A percentile compares a stretch with the other conserved stretches of the same genome.
These are phyloP conservation scores for Rhizopogon vulgaris DNA, from an alignment of 768 basidiomycete genomes.

Conservation along the genomic window DNA sequence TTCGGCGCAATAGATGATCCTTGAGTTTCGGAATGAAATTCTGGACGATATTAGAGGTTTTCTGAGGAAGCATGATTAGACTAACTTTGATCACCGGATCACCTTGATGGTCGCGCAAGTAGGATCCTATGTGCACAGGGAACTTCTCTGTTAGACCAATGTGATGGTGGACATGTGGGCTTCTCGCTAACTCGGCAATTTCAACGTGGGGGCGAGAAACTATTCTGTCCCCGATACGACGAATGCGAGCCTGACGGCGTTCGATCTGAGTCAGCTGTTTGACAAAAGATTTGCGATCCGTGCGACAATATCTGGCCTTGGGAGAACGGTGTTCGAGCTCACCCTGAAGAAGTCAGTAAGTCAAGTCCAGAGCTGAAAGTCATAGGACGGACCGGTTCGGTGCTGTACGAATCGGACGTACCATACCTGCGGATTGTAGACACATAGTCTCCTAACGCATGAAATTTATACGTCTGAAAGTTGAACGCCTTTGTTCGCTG, in stretches of 20 bases:
- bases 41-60: not conserved
- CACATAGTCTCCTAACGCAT: slow-evolving; percentile 28
- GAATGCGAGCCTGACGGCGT: slow-evolving; percentile 1
- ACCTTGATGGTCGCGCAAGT: not conserved
- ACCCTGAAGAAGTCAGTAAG: slow-evolving; percentile 1
- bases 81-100: slow-evolving; percentile 16
- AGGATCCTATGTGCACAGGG: slow-evolving; percentile 14
- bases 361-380: not conserved
- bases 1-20: not conserved
- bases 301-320: slow-evolving; percentile 1
- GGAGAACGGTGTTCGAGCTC: slow-evolving; percentile 6
- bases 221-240: slow-evolving; percentile 9
- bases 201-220: too few relatives aligned
- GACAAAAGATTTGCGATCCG: not conserved
- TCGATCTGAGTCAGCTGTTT: slow-evolving; percentile 5
- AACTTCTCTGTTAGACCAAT: slow-evolving; percentile 1
- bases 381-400: slow-evolving; percentile 20
- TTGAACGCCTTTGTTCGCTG: slow-evolving; percentile 3
- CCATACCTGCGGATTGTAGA: slow-evolving; percentile 21
- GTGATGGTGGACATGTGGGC: not conserved
- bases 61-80: not conserved
- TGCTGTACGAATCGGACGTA: slow-evolving; percentile 30
- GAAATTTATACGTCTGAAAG: slow-evolving; percentile 26
- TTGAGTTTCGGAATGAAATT: not conserved
- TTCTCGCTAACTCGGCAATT: too few relatives aligned